A percentile compares a stretch with the other conserved stretches of the same genome.
These are phyloP conservation scores for Sporothrix schenckii DNA, from an alignment of 2,329 filamentous ascomycete genomes.

Conservation along the genomic window DNA sequence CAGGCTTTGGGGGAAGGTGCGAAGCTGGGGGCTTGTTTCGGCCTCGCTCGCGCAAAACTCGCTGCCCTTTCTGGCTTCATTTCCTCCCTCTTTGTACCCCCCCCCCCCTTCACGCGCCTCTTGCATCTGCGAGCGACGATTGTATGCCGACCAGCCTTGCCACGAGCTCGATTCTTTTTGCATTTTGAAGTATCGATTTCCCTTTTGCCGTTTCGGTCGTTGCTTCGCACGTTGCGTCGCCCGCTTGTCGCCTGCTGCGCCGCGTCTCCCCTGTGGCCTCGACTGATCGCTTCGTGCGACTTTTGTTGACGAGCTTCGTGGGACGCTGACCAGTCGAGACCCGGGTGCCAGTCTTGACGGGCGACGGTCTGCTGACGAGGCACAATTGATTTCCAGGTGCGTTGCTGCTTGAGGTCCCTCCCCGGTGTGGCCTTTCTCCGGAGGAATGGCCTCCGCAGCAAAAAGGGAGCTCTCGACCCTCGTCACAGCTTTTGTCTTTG, in stretches of 20 bases:
- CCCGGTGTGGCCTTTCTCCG: background rate
- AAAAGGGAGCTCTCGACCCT: constrained; percentile 1
- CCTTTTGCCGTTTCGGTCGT: background rate
- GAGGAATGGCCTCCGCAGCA: background rate
- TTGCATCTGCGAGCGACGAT: constrained; percentile 14
- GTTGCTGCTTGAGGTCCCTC: background rate
- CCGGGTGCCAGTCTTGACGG: background rate
- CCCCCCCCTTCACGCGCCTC: constrained; percentile 11
- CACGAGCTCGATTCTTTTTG: background rate
- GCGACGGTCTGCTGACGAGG: background rate
- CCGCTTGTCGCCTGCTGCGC: background rate
- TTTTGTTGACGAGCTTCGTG: constrained; percentile 1
- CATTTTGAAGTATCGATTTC: background rate
- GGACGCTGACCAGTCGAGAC: background rate
- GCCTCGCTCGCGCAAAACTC: constrained; percentile 34
- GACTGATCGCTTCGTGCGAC: background rate
- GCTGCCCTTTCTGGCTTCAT: constrained; percentile 26
- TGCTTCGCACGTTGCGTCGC: background rate
- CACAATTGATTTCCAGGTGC: background rate
- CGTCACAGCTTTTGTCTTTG: background rate
- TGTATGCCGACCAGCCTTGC: background rate
- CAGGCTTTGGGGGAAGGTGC: constrained; percentile 24
- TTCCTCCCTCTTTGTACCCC: background rate
- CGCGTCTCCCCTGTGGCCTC: constrained; percentile 17
- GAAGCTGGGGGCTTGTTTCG: constrained; percentile 29